Conservation (phyloP, 2,329 filamentous ascomycete genomes). For the Diaporthe vexans region DNA sequence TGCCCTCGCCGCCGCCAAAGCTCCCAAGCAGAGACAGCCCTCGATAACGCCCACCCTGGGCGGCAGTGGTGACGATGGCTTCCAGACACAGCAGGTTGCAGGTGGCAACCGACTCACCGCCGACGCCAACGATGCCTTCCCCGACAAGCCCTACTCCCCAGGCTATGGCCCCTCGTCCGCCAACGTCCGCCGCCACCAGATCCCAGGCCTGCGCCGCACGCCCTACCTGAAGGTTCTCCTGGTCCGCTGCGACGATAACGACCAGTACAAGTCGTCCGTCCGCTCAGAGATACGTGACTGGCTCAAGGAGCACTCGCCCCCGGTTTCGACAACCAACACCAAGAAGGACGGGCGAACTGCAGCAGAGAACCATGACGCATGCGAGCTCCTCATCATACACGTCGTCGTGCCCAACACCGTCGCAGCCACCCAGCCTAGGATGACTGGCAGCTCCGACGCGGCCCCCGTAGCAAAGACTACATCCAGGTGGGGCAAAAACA, state of each 20-base stretch:
- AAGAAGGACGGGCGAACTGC: constrained; percentile 69
- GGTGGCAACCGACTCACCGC: constrained; percentile 48
- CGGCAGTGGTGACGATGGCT: constrained; percentile 66
- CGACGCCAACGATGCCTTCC: constrained; percentile 36
- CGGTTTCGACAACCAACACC: constrained; percentile 65
- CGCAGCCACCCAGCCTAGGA: constrained; percentile 83
- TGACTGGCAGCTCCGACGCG: constrained; percentile 68
- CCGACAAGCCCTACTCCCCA: constrained; percentile 37
- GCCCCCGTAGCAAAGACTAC: constrained; percentile 62
- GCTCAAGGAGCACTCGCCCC: constrained; percentile 82
- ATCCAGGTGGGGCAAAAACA: constrained; percentile 83
- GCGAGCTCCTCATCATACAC: constrained; percentile 94
- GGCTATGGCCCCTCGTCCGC: constrained; percentile 41
- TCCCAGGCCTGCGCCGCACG: constrained; percentile 91
- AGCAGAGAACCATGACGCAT: constrained; percentile 95
- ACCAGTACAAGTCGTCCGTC: constrained; percentile 87
- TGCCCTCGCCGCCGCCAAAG: constrained; percentile 55
- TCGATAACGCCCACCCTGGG: constrained; percentile 27
- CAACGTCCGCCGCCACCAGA: constrained; percentile 83
- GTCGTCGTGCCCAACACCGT: constrained; percentile 90
- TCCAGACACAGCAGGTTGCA: constrained; percentile 69
- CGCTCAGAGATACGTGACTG: constrained; percentile 88
- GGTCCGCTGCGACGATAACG: constrained; percentile 94
- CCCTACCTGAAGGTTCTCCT: constrained; percentile 94
- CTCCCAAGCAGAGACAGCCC: constrained; percentile 42